A percentile compares a stretch with the other conserved stretches of the same genome.
Conservation (phyloP, 352 stramenopile genomes). For the Pythium graminicola region DNA sequence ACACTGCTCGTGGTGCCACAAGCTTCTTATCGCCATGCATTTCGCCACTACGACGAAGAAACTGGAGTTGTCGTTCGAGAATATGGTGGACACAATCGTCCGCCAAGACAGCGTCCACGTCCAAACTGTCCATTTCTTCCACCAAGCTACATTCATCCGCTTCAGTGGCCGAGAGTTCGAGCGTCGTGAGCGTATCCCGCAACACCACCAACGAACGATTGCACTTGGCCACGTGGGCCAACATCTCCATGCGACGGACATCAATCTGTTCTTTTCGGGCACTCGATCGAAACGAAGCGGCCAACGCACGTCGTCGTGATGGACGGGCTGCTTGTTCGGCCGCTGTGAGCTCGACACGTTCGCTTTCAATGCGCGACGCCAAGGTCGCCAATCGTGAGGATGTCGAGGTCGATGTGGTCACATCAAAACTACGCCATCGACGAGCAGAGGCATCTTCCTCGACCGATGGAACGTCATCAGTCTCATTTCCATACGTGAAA, state of each 20-base stretch:
- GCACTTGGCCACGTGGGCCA: slow-evolving; percentile 52
- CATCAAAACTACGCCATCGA: slow-evolving; percentile 59
- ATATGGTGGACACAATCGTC: slow-evolving; percentile 57
- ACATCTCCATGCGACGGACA: slow-evolving; percentile 62
- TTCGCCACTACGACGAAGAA: slow-evolving; percentile 42
- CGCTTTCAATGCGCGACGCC: slow-evolving; percentile 40
- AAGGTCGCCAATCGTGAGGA: slow-evolving; percentile 30
- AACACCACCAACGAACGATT: slow-evolving; percentile 54
- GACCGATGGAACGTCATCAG: slow-evolving; percentile 6
- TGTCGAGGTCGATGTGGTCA: slow-evolving; percentile 11
- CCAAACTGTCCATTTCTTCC: slow-evolving; percentile 1
- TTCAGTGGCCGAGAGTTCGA: slow-evolving; percentile 29
- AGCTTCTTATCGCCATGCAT: slow-evolving; percentile 44
- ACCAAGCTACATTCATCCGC: slow-evolving; percentile 6
- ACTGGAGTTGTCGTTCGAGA: slow-evolving; percentile 48
- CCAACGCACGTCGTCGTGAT: slow-evolving; percentile 28
- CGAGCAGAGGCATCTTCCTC: slow-evolving; percentile 29
- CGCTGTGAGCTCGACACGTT: slow-evolving; percentile 36
- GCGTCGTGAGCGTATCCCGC: slow-evolving; percentile 31
- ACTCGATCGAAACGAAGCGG: slow-evolving; percentile 51
- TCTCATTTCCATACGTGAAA: slow-evolving; percentile 31
- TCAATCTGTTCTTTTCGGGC: slow-evolving; percentile 46
- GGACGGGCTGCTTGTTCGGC: slow-evolving; percentile 36
- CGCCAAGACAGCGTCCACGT: slow-evolving; percentile 37
- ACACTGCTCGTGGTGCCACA: slow-evolving; percentile 3